Evolutionary conservation across 257 asterid genomes (phyloP), one percentile per base, ranked within the genome.

Genomic region (Euphrasia confusa): DNA sequence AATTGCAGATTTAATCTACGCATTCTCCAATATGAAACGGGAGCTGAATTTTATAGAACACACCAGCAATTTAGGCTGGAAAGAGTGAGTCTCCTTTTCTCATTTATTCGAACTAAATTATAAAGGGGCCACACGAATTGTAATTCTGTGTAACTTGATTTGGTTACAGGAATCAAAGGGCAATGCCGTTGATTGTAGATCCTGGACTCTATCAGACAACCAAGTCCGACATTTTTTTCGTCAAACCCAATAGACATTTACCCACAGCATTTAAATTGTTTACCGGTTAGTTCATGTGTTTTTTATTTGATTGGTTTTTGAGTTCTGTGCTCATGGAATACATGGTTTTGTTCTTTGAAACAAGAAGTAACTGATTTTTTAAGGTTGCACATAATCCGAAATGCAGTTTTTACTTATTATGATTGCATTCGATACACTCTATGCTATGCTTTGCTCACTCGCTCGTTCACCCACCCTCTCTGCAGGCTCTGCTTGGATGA

Each of bases 401-500:
- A 28, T 28, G 4, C 32, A 28, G 32, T 28, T 28, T 28, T 28
- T 28, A 0, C 2, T n/a, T 28, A 2, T 4, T 28, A 28, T 28
- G 4, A 28, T 28, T 4, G 32, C 32, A 28, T 28, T 28, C 32
- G 2, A 0, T 0, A 28, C 32, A 28, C 32, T 28, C 42, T 10
- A 35, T 35, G 42, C 42, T 35, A 35, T 35, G 42, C 42, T 35
- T 35, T 35, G 42, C 2, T 33, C 39, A 33, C 8, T 33, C 39
- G 7, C 39, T 33, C 39, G 1, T 33, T 9, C 39, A 33, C 39
- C 39, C 39, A 33, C 39, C 39, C 39, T 33, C 42, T 69, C 24
- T 69, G 66, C 93, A 93, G 97, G 99, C 68, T 93, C 97, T 2
- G 99, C 97, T 6, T 93, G 99, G 99, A 87, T 79, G 93, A 74